phyloP scores from a whole-genome alignment of 2,329 filamentous ascomycete genomes.

The Nothopassalora personata region DNA sequence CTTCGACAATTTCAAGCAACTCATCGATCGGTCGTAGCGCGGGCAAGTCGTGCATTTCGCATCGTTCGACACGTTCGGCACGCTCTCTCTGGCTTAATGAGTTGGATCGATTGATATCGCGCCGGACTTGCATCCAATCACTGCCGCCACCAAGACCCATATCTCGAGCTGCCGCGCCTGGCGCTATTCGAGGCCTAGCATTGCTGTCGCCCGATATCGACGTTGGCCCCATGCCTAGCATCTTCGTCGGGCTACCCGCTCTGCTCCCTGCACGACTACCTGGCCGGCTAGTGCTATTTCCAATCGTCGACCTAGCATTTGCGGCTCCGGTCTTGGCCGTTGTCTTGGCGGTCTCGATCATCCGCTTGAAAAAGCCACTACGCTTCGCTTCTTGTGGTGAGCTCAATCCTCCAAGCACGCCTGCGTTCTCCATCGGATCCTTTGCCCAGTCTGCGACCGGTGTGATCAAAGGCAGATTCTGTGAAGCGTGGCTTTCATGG shows the following conservation, averaged over 20 bases:
- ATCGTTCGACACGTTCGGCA: conserved; percentile 77
- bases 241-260: conserved; percentile 45
- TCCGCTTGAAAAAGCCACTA: conserved; percentile 90
- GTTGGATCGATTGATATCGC: conserved; percentile 93
- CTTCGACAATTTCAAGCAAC: conserved; percentile 75
- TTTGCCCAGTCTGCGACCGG: conserved; percentile 60
- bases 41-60: conserved; percentile 89
- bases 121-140: conserved; percentile 96
- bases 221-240: conserved; percentile 40
- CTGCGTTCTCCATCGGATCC: conserved; percentile 58
- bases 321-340: conserved; percentile 68
- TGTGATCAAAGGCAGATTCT: conserved; percentile 49
- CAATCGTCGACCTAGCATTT: conserved; percentile 79
- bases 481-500: conserved; percentile 76
- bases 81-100: conserved; percentile 85
- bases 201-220: conserved; percentile 50
- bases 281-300: conserved; percentile 41
- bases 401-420: conserved; percentile 70
- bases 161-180: conserved; percentile 53
- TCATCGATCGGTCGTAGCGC: conserved; percentile 87
- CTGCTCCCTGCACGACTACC: conserved; percentile 36
- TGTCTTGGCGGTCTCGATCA: conserved; percentile 89
- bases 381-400: conserved; percentile 70
- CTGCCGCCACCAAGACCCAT: conserved; percentile 61
- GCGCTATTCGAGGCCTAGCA: conserved; percentile 25